Evolutionary conservation across 306 rosid species (phyloP), one percentile per base, ranked within the genome.

Genomic region (Cicer bijugum): DNA sequence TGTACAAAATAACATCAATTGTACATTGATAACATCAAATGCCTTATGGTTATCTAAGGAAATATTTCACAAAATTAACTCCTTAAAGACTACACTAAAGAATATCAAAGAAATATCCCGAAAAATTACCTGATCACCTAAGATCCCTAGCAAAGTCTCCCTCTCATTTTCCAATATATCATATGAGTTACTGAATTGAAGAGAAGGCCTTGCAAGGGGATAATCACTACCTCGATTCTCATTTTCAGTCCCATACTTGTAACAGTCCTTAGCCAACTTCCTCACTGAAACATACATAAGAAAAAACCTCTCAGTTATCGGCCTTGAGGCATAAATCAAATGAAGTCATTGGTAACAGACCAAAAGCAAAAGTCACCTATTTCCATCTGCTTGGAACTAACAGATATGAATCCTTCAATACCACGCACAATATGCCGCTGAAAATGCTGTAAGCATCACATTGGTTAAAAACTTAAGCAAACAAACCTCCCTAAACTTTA

Each of bases 361-460:
- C 33, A 65, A 76, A 80, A 82, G 66, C 46, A 62, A 55, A 55
- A 69, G 53, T 82, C 75, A 91, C 97, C 96, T 77, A 91, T 88
- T 62, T 87, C 91, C 90, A 89, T 85, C 85, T 93, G 97, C 85
- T 93, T 93, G 72, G 86, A 75, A 85, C 97, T 86, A 63, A 84
- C 35, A 60, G 97, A 84, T 15, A 80, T 78, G 59, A 89, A 81
- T 52, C 91, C 91, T 81, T 89, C 96, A 44, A 89, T 80, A 28
- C 96, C 93, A 55, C 92, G 97, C 69, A 89, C 96, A 72, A 89
- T 80, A 82, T 84, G 86, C 82, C 93, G 89, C 82, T 89, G 98
- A 78, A 91, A 93, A 85, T 91, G 89, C 97, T 93, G 92, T 12
- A 12, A 80, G 40, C 69, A 60, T 16, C 40, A 74, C 38, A 70